Evolutionary conservation across 1,139 yeast genomes (phyloP).

Genomic region (Scheffersomyces stambukii): DNA sequence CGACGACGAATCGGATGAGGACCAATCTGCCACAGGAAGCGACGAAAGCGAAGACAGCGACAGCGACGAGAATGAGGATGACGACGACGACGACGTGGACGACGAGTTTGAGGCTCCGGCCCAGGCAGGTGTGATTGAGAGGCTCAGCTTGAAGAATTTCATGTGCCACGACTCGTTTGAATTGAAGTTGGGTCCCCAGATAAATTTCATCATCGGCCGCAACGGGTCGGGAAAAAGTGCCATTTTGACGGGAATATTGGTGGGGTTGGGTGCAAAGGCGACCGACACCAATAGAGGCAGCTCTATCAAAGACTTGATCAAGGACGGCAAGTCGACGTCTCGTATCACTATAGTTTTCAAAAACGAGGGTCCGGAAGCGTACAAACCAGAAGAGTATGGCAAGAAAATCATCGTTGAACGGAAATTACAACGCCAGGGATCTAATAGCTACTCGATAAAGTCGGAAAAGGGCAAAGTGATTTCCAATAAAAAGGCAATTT

Average conservation of each 20-base stretch:
- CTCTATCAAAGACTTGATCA: slow-evolving; percentile 64
- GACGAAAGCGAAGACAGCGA: slow-evolving; percentile 1
- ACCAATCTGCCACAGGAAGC: neutral
- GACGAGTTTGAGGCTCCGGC: slow-evolving; percentile 23
- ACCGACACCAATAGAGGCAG: slow-evolving; percentile 85
- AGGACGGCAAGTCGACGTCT: slow-evolving; percentile 70
- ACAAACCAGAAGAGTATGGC: slow-evolving; percentile 63
- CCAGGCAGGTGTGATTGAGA: slow-evolving; percentile 53
- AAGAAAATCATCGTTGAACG: slow-evolving; percentile 67
- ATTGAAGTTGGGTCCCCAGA: slow-evolving; percentile 72
- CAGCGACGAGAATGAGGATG: slow-evolving; percentile 6
- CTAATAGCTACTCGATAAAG: slow-evolving; percentile 49
- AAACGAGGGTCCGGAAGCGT: slow-evolving; percentile 66
- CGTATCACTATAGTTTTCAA: slow-evolving; percentile 55
- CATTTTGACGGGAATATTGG: slow-evolving; percentile 81
- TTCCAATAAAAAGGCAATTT: slow-evolving; percentile 57
- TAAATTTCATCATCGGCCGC: slow-evolving; percentile 88
- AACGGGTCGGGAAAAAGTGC: slow-evolving; percentile 98
- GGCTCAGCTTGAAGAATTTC: slow-evolving; percentile 59
- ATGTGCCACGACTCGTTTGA: slow-evolving; percentile 84
- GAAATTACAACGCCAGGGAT: slow-evolving; percentile 51
- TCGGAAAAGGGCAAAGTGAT: slow-evolving; percentile 48
- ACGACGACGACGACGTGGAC: slow-evolving; percentile 5
- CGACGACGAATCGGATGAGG: slow-evolving; percentile 2
- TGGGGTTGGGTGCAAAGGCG: slow-evolving; percentile 93